These are phyloP conservation scores for Kluyveromyces starmeri DNA, from an alignment of 805 yeast genomes.

Conservation along the genomic window DNA sequence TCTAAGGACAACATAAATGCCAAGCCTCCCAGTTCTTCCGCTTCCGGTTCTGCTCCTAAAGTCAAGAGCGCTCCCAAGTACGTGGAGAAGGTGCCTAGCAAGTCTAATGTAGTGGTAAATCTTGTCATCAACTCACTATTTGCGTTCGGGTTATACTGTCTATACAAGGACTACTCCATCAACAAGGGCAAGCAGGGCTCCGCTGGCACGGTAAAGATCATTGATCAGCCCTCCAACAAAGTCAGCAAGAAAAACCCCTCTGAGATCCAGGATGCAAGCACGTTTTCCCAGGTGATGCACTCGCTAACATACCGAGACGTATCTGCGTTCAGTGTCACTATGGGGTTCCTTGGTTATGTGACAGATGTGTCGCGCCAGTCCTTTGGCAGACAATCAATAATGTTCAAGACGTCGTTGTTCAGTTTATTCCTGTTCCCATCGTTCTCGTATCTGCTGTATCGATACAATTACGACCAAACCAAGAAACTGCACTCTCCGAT, in stretches of 20 bases:
- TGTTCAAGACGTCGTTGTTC: conserved; percentile 12
- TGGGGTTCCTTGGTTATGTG: conserved; percentile 18
- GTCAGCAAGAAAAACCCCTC: conserved; percentile 7
- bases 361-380: conserved; percentile 15
- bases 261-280: conserved; percentile 4
- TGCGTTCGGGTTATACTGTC: conserved; percentile 15
- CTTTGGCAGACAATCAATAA: conserved; percentile 14
- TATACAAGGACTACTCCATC: conserved; percentile 16
- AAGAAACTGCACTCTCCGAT: too few species aligned
- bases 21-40: neutral
- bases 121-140: conserved; percentile 13
- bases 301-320: conserved; percentile 16
- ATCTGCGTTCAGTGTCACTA: conserved; percentile 15
- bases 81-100: conserved; percentile 12
- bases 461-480: conserved; percentile 1
- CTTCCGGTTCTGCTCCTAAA: conserved; percentile 5
- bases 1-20: neutral
- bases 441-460: conserved; percentile 3
- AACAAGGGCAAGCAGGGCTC: conserved; percentile 8
- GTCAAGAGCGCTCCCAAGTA: conserved; percentile 7
- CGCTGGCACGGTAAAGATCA: conserved; percentile 9
- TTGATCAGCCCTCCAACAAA: conserved; percentile 14
- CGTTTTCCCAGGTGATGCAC: conserved; percentile 5
- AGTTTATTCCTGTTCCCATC: conserved; percentile 17
- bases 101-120: conserved; percentile 11